Base-by-base conservation (phyloP, 352 stramenopile genomes). In the Phytopythium ostracodes region DNA sequence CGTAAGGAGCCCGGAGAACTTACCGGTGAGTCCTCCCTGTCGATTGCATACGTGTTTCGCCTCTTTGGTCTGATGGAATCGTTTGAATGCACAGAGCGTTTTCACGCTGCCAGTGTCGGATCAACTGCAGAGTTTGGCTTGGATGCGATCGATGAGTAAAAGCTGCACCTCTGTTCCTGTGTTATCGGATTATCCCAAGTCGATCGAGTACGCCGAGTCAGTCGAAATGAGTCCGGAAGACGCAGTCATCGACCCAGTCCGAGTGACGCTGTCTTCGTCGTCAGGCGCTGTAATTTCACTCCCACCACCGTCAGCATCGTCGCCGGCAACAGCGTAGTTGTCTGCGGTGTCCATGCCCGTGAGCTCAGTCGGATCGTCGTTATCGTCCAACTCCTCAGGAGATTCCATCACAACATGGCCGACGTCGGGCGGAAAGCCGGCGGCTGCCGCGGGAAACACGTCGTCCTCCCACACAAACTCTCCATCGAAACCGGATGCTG, bases 181-280 rank as follows among this genome's bases (percentile, higher is more conserved):
- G 57, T 43, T 51, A 22, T 58, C 50, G 50, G 50, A 12, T 44
- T 58, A 58, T 44, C 31, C 66, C 35, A 88, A 56, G 56, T 87
- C 77, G 33, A 89, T 88, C 44, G 68, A 72, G 56, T 89, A 88
- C 25, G 62, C 70, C 17, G 75, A 87, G 52, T 83, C 73, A 20
- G 76, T 86, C 9, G 75, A 82, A 44, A 79, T 73, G 38, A 64
- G 64, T 22, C 44, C 53, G 9, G 51, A 53, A 12, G 29, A 27
- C 29, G 20, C 33, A 24, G 52, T 12, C 18, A 8, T 17, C 35
- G 51, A 25, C 31, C 25, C 27, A 3, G 52, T 31, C n/a, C 52
- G 15, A 40, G 29, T 2, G 31, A 20, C 44, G 52, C 2, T 25
- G 29, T 43, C 33, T 22, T 44, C 40, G 20, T 20, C 52, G 22